Conservation (phyloP, 2,329 filamentous ascomycete species). For the Fusarium palustre region DNA sequence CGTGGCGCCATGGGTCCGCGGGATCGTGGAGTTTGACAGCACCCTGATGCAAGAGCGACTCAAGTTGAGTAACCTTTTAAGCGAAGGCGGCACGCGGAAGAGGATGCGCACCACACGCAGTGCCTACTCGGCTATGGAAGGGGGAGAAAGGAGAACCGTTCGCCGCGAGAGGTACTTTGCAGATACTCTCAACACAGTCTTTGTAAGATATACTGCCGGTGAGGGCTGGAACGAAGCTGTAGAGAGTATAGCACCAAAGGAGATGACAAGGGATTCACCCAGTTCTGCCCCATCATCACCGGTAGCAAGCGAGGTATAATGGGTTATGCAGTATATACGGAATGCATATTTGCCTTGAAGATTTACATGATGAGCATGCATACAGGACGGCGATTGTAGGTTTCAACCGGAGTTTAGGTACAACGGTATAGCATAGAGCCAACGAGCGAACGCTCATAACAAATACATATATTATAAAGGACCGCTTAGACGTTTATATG, state of each 20-base stretch:
- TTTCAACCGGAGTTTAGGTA: conserved; percentile 23
- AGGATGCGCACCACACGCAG: conserved; percentile 77
- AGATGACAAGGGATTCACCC: conserved; percentile 22
- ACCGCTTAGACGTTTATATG: not conserved
- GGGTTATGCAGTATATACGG: conserved; percentile 20
- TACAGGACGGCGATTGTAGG: conserved; percentile 8
- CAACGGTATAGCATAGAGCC: conserved; percentile 19
- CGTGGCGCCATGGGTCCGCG: conserved; percentile 89
- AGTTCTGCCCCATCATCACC: conserved; percentile 38
- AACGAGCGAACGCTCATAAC: conserved; percentile 11
- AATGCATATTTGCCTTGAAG: not conserved
- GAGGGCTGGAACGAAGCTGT: conserved; percentile 53
- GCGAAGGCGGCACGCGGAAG: conserved; percentile 64
- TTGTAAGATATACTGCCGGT: conserved; percentile 74
- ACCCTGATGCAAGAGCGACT: conserved; percentile 75
- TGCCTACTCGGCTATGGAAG: conserved; percentile 81
- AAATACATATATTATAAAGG: conserved; percentile 10
- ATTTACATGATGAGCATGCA: conserved; percentile 13
- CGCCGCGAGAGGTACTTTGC: conserved; percentile 80
- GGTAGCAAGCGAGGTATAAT: conserved; percentile 10
- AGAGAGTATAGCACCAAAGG: conserved; percentile 28
- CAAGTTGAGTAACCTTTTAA: conserved; percentile 71
- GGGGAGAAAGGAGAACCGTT: conserved; percentile 73
- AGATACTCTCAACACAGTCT: conserved; percentile 66
- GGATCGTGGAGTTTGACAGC: conserved; percentile 82